Base-by-base conservation (phyloP, 495 filamentous ascomycete genomes). In the Trichoderma reesei region DNA sequence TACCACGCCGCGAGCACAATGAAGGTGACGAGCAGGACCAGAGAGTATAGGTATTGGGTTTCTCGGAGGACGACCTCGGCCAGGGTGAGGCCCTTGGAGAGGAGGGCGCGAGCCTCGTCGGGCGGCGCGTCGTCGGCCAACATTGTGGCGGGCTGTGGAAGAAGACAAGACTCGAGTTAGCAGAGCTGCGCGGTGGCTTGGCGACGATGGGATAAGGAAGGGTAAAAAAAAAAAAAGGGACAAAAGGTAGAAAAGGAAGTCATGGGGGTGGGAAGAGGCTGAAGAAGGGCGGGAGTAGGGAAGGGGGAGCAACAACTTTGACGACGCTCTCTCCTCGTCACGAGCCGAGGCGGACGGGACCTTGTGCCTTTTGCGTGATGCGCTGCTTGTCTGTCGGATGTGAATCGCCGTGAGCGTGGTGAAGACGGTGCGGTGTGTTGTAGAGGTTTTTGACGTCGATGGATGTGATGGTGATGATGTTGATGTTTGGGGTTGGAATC, bases 21-120 rank as follows among this genome's bases (percentile, higher is more conserved):
- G 64, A 81, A 78, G 65, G 73, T 70, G 34, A 78, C 34, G 46
- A 81, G 71, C 41, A 81, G 72, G 51, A 79, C 63, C 42, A 74
- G 68, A 48, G 78, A 72, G 65, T 79, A 80, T 41, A 76, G 65
- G 41, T 79, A 75, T 70, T 80, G 74, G 31, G 75, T 72, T n/a
- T 64, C 63, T 34, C 67, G 65, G 65, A 73, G 72, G 60, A 76
- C 68, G 3, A 7, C 7, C 16, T 42, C 63, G 38, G 41, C 38
- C 16, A 63, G 5, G 38, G 51, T 33, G 20, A 56, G 51, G 51
- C 14, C 20, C 20, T 33, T 13, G 26, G 51, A 31, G 16, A 56
- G 3, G 51, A 10, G 20, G 51, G 20, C 51, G 20, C 51, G 51
- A 56, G 14, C 5, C 20, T 56, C 51, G 51, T 56, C 51, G 51